phyloP scores from a whole-genome alignment of 164 flowering plant species.

The Aristolochia fimbriata region DNA sequence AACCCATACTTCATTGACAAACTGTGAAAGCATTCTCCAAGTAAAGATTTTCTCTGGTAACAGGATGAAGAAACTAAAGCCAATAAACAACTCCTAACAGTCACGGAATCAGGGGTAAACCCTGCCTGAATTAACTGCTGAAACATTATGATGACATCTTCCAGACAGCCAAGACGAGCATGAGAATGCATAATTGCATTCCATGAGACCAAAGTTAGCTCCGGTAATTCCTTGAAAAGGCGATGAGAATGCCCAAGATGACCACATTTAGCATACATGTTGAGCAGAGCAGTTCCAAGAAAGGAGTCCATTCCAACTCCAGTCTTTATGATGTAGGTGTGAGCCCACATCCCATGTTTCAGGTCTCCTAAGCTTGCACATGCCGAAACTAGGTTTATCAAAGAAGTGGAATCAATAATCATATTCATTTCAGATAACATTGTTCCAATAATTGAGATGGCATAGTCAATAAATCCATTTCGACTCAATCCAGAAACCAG shows the following conservation, averaged over 20 bases:
- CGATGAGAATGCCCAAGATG: background rate
- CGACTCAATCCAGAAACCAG: slow-evolving; percentile 13
- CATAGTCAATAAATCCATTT: slow-evolving; percentile 3
- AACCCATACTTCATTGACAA: slow-evolving; percentile 9
- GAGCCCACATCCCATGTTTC: slow-evolving; percentile 10
- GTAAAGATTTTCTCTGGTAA: background rate
- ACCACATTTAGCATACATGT: slow-evolving; percentile 13
- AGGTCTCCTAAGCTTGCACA: slow-evolving; percentile 3
- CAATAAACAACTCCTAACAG: slow-evolving; percentile 12
- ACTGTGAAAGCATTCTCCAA: slow-evolving; percentile 14
- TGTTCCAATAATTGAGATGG: slow-evolving; percentile 2
- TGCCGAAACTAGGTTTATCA: slow-evolving; percentile 6
- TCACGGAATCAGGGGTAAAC: slow-evolving; percentile 10
- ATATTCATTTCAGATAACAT: slow-evolving; percentile 7
- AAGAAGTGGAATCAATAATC: slow-evolving; percentile 9
- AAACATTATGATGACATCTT: slow-evolving; percentile 7
- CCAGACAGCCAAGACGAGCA: slow-evolving; percentile 9
- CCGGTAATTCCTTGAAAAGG: slow-evolving; percentile 3
- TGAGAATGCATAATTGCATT: slow-evolving; percentile 12
- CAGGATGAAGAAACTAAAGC: slow-evolving; percentile 7
- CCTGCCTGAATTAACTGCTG: slow-evolving; percentile 7
- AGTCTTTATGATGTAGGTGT: slow-evolving; percentile 5
- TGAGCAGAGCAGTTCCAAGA: slow-evolving; percentile 12
- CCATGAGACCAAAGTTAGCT: slow-evolving; percentile 12
- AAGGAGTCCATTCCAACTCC: slow-evolving; percentile 3